Evolutionary conservation across 768 basidiomycete genomes (phyloP).

Genomic region (Lentinula detonsa): DNA sequence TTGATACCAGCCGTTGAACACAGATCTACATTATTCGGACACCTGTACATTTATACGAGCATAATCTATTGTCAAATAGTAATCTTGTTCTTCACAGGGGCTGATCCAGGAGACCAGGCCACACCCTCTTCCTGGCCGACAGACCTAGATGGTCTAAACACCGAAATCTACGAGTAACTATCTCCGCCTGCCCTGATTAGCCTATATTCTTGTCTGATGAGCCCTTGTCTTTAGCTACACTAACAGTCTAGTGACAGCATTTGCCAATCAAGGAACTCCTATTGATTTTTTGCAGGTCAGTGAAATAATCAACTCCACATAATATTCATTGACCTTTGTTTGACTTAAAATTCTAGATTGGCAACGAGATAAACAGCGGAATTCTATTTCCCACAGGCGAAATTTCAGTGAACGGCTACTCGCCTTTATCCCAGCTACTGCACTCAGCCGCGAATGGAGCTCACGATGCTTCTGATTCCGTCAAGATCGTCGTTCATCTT

Average conservation of each 20-base stretch:
- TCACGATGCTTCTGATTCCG: conserved; percentile 32
- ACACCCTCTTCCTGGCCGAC: conserved; percentile 38
- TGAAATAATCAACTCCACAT: not conserved
- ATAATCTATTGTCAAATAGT: not conserved
- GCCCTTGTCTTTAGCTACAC: conserved; percentile 37
- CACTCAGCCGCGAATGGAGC: conserved; percentile 54
- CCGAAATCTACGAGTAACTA: conserved; percentile 29
- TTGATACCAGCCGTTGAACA: not conserved
- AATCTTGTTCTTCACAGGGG: conserved; percentile 35
- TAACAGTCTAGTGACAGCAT: conserved; percentile 40
- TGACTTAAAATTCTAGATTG: conserved; percentile 30
- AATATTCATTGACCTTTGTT: not conserved
- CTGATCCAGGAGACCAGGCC: conserved; percentile 56
- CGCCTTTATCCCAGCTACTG: conserved; percentile 49
- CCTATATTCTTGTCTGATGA: not conserved
- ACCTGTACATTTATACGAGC: not conserved
- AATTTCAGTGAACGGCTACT: conserved; percentile 47
- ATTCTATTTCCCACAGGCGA: conserved; percentile 55
- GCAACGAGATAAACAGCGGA: conserved; percentile 64
- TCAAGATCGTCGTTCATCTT: conserved; percentile 51
- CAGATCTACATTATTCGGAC: not conserved
- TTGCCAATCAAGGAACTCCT: conserved; percentile 47
- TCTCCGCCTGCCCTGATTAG: not conserved
- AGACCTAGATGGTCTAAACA: conserved; percentile 43
- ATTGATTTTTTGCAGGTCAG: conserved; percentile 45